Percentiles rank a stretch among this genome's conserved stretches.
Conservation (phyloP, 2,329 filamentous ascomycete genomes). For the Pseudocercospora cruenta region DNA sequence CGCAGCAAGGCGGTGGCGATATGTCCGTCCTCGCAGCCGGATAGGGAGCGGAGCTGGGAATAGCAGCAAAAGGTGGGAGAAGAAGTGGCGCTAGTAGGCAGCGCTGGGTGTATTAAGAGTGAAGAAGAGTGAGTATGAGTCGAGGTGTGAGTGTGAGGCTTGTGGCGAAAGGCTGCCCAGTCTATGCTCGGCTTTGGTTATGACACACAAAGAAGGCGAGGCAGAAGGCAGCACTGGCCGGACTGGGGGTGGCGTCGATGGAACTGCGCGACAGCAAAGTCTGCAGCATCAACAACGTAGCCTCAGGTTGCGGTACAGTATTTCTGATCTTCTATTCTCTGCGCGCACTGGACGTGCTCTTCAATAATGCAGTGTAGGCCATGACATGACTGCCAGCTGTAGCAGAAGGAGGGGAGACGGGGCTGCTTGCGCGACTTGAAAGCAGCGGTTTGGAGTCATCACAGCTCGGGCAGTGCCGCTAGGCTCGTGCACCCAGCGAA, state of each 20-base stretch:
- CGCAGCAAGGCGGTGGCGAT: conserved; percentile 8
- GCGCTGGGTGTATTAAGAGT: conserved; percentile 4
- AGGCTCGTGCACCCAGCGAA: not conserved
- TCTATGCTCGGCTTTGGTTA: not conserved
- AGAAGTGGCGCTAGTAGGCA: not conserved
- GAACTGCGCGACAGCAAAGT: not conserved
- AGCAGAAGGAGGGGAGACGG: not conserved
- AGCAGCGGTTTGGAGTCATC: not conserved
- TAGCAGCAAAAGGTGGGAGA: not conserved
- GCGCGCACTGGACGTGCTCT: conserved; percentile 4
- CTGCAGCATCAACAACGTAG: not conserved
- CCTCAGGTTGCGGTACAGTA: not conserved
- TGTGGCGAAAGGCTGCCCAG: conserved; percentile 1
- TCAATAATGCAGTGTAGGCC: not conserved
- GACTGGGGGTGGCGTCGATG: conserved; percentile 5
- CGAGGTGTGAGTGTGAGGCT: conserved; percentile 8
- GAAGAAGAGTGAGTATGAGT: conserved; percentile 6
- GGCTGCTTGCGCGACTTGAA: not conserved
- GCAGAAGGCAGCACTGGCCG: conserved; percentile 10
- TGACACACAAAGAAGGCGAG: conserved; percentile 11
- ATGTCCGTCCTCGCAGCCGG: conserved; percentile 26
- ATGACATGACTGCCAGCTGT: not conserved
- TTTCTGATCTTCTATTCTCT: not conserved
- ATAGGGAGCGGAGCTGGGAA: conserved; percentile 12
- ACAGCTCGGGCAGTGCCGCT: not conserved